These are phyloP conservation scores for Arachnomyces sp. DNA, from an alignment of 2,329 filamentous ascomycete species.

Conservation along the genomic window DNA sequence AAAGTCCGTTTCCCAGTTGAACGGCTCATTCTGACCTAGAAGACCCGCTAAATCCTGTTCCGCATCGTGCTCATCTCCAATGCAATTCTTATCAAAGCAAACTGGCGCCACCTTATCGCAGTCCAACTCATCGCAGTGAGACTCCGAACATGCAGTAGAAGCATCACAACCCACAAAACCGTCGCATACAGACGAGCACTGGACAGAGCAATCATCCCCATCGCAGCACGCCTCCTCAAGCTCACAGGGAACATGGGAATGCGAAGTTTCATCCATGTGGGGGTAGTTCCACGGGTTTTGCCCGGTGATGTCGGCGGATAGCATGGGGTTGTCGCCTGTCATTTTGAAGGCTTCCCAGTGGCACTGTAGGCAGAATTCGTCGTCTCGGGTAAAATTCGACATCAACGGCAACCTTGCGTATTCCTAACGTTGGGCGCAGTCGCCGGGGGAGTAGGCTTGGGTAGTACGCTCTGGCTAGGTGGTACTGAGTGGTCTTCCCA, in stretches of 20 bases:
- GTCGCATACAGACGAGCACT: conserved; percentile 33
- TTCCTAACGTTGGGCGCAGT: neutral
- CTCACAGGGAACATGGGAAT: conserved; percentile 9
- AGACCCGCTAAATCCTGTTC: conserved; percentile 25
- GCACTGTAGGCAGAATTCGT: conserved; percentile 34
- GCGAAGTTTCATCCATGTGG: conserved; percentile 20
- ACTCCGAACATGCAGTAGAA: conserved; percentile 28
- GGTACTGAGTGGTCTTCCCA: no score
- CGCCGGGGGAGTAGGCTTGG: conserved; percentile 7
- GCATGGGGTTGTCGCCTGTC: conserved; percentile 21
- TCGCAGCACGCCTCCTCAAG: conserved; percentile 32
- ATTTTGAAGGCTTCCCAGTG: conserved; percentile 33
- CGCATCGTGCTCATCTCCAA: conserved; percentile 14
- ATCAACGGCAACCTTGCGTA: conserved; percentile 12
- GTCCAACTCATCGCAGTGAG: conserved; percentile 19
- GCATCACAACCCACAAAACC: conserved; percentile 34
- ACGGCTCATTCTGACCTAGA: conserved; percentile 23
- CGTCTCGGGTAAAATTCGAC: conserved; percentile 23
- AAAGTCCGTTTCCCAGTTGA: conserved; percentile 21
- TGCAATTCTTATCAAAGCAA: conserved; percentile 34
- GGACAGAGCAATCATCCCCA: conserved; percentile 28
- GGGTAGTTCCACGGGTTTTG: conserved; percentile 23
- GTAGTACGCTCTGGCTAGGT: neutral
- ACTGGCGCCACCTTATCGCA: conserved; percentile 25
- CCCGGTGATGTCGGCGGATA: conserved; percentile 15